Conservation (phyloP, 2,329 filamentous ascomycete species). For the Claviceps monticola region DNA sequence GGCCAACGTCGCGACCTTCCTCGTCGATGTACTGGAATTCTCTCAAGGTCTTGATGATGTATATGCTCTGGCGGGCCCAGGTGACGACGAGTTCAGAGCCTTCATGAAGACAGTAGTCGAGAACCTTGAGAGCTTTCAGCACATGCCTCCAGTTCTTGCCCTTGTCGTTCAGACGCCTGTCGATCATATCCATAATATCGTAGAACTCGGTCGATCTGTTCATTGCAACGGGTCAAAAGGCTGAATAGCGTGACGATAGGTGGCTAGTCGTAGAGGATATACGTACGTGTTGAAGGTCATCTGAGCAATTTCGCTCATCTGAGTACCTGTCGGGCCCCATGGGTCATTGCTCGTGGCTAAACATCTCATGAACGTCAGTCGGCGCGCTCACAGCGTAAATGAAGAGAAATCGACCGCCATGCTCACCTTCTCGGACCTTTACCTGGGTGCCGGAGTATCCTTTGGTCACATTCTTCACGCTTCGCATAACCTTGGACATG, state of each 20-base stretch:
- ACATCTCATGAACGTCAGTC: conserved; percentile 9
- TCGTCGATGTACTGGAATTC: conserved; percentile 97
- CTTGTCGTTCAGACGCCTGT: conserved; percentile 97
- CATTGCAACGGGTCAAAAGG: background rate
- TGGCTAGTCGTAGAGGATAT: background rate
- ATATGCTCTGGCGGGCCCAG: conserved; percentile 95
- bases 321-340: conserved; percentile 93
- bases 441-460: conserved; percentile 94
- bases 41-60: conserved; percentile 95
- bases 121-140: conserved; percentile 89
- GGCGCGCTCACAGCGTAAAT: background rate
- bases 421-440: conserved; percentile 87
- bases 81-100: conserved; percentile 93
- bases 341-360: conserved; percentile 95
- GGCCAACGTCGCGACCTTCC: conserved; percentile 86
- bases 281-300: conserved; percentile 94
- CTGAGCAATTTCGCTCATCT: conserved; percentile 97
- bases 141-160: conserved; percentile 99
- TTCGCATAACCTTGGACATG: conserved; percentile 96
- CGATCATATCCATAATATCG: conserved; percentile 99
- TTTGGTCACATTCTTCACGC: conserved; percentile 98
- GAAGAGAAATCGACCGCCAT: background rate
- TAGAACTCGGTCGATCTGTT: conserved; percentile 87
- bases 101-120: conserved; percentile 96
- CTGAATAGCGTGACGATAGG: background rate